A percentile compares a stretch with the other conserved stretches of the same genome.
These are phyloP conservation scores for Ganoderma sinense DNA, from an alignment of 1,284 basidiomycete species.

Conservation along the genomic window DNA sequence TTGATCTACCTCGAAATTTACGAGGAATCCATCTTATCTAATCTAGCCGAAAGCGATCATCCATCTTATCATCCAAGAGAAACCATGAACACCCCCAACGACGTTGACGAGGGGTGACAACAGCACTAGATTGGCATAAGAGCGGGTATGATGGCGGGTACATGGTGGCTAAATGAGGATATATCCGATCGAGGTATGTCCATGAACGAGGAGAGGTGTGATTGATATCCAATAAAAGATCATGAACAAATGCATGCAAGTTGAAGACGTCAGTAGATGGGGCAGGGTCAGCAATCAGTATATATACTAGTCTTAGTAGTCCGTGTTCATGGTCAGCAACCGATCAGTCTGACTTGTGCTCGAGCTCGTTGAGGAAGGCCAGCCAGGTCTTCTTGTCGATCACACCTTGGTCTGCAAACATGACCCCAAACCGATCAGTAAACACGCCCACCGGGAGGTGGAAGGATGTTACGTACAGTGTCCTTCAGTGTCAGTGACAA, in stretches of 20 bases:
- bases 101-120: background rate
- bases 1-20: constrained; percentile 8
- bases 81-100: background rate
- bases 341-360: constrained; percentile 39
- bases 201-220: background rate
- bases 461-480: constrained; percentile 70
- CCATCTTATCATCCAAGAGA: constrained; percentile 7
- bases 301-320: too few relatives aligned
- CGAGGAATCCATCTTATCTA: constrained; percentile 14
- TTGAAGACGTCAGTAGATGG: background rate
- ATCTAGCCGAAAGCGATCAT: background rate
- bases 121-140: background rate
- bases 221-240: background rate
- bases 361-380: constrained; percentile 78
- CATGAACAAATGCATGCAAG: background rate
- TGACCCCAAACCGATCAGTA: constrained; percentile 3
- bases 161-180: background rate
- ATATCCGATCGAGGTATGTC: background rate
- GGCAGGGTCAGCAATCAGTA: background rate
- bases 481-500: constrained; percentile 86
- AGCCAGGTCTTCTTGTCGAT: constrained; percentile 96
- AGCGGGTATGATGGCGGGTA: background rate
- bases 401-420: constrained; percentile 76
- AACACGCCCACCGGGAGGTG: constrained; percentile 8
- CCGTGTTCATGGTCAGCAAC: background rate